Evolutionary conservation across 1,139 yeast genomes (phyloP), one percentile per base, ranked within the genome.

Genomic region (Dujonia santamariae): DNA sequence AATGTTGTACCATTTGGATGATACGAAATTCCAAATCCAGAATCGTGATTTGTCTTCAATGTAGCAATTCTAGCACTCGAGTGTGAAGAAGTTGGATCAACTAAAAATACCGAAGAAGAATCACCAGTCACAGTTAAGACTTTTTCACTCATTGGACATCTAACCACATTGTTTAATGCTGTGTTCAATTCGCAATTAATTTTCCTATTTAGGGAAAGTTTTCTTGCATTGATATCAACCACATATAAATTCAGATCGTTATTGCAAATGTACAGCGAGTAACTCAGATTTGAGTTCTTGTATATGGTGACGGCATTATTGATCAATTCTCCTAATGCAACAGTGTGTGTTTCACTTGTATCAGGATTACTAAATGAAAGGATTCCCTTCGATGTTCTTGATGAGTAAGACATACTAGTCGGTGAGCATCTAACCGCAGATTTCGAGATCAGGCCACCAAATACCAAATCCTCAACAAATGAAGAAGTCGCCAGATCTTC

Each of bases 1-100:
- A 88, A 84, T 46, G 80, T 70, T 39, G 72, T 49, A 14, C 92
- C 95, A 34, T 83, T 78, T 14, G 82, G 72, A 43, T 83, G 80
- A 59, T 80, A 87, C n/a, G 84, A 75, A 1, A 86, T 77, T 3
- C 95, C 87, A 52, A 88, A 86, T 4, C 96, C 97, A 36, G 83
- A 75, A 45, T 85, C 95, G 37, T 84, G 81, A 8, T 65, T 59
- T 0, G 90, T 80, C 30, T 69, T 67, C 26, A 84, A 48, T 3
- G 56, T 50, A 16, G 52, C 44, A 11, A 62, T 48, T 15, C 23
- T 23, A n/a, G 26, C 18, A 7, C 48, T 46, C 2, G 52, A 42
- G 19, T 46, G 43, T 9, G 48, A 34, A 26, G 47, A 40, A 19
- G 51, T 47, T 3, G 68, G 65, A 39, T 68, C 74, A 26, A 66